Evolutionary conservation across 1,139 yeast species (phyloP).

Genomic region (Hansenula lynferdii): DNA sequence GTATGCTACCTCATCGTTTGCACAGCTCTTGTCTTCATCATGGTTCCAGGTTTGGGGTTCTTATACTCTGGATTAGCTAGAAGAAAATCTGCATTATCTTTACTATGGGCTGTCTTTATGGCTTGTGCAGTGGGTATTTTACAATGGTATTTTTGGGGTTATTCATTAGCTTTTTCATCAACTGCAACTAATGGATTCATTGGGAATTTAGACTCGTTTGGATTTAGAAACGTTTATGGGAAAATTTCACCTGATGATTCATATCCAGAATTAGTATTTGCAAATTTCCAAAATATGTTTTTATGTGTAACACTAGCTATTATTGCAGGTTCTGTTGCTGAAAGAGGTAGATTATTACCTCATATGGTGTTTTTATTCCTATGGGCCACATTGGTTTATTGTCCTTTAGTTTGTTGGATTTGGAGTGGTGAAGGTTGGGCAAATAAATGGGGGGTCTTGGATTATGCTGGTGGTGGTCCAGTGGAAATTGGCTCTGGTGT

Average conservation of each 20-base stretch:
- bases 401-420: constrained; percentile 92
- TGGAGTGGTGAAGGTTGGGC: constrained; percentile 98
- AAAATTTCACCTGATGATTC: constrained; percentile 33
- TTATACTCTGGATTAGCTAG: constrained; percentile 91
- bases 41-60: constrained; percentile 95
- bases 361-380: constrained; percentile 75
- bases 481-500: constrained; percentile 92
- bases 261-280: constrained; percentile 82
- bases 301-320: constrained; percentile 87
- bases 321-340: constrained; percentile 92
- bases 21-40: constrained; percentile 76
- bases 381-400: constrained; percentile 90
- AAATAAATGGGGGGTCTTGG: constrained; percentile 82
- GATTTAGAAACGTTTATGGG: constrained; percentile 68
- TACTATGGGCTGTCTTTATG: constrained; percentile 80
- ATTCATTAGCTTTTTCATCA: constrained; percentile 77
- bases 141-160: constrained; percentile 99
- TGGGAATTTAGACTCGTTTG: constrained; percentile 81
- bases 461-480: constrained; percentile 98
- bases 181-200: constrained; percentile 78
- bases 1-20: constrained; percentile 44
- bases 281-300: constrained; percentile 88
- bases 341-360: constrained; percentile 86
- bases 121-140: constrained; percentile 74
- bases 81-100: constrained; percentile 83